phyloP scores from a whole-genome alignment of 1,139 yeast genomes.

The Kluyveromyces sp. region DNA sequence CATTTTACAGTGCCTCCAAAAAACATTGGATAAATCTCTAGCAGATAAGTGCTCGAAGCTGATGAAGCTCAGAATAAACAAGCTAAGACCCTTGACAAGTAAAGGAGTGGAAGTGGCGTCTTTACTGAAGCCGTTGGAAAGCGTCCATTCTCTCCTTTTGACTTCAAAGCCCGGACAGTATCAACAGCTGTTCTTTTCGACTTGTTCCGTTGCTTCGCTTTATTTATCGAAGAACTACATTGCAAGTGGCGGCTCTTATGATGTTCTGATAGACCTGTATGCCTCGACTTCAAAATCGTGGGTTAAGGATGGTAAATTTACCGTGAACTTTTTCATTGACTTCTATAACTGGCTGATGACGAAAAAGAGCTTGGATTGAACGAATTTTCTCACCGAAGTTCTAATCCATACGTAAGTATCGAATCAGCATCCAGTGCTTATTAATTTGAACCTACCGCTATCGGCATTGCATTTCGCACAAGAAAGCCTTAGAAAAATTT shows the following conservation, averaged over 20 bases:
- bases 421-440: not conserved
- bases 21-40: constrained; percentile 61
- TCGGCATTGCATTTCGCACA: too few relatives aligned
- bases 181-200: constrained; percentile 20
- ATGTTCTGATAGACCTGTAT: constrained; percentile 44
- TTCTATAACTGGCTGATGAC: constrained; percentile 73
- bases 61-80: constrained; percentile 58
- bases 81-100: constrained; percentile 33
- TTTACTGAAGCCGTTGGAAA: constrained; percentile 15
- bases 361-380: constrained; percentile 14
- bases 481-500: too few relatives aligned
- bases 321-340: constrained; percentile 63
- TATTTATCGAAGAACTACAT: constrained; percentile 37
- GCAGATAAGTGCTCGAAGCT: constrained; percentile 73
- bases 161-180: constrained; percentile 29
- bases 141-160: constrained; percentile 30
- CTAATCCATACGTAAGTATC: too few relatives aligned
- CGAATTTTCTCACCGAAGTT: not conserved
- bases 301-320: constrained; percentile 50
- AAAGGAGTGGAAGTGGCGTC: constrained; percentile 16
- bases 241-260: not conserved
- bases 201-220: constrained; percentile 37
- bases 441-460: not conserved
- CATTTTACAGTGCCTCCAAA: constrained; percentile 50
- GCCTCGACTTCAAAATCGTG: constrained; percentile 49